These are phyloP conservation scores for Firmiana major DNA, from an alignment of 345 rosid species.

Conservation along the genomic window DNA sequence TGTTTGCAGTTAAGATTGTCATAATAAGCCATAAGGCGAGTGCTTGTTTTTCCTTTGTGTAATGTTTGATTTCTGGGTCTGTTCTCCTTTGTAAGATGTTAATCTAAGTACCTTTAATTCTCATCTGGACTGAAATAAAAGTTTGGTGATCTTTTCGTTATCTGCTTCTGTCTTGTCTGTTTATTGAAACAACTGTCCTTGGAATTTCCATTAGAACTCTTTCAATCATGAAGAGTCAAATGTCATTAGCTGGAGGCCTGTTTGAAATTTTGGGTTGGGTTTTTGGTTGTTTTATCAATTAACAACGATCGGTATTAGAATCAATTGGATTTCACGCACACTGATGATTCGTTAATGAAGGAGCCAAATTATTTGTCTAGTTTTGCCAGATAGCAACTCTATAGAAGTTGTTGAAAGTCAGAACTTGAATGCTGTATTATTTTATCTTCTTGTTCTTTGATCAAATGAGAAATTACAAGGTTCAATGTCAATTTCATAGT, in stretches of 20 bases:
- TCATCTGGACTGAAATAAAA: neutral
- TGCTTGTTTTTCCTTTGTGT: neutral
- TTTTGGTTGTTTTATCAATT: no score
- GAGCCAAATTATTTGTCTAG: no score
- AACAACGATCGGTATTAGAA: no score
- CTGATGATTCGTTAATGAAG: no score
- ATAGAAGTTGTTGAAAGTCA: no score
- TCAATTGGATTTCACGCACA: no score
- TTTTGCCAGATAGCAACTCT: no score
- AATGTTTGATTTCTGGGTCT: neutral
- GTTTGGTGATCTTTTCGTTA: neutral
- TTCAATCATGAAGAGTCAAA: no score
- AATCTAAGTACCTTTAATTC: neutral
- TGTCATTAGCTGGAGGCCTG: no score
- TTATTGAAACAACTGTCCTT: neutral
- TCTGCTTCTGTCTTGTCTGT: neutral
- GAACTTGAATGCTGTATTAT: no score
- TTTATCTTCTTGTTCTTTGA: neutral
- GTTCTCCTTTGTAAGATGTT: neutral
- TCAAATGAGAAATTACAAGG: neutral
- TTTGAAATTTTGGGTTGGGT: no score
- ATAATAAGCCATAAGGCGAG: neutral
- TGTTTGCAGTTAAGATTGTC: neutral
- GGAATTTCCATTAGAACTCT: neutral
- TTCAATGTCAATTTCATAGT: neutral